Conservation (phyloP, 2,329 filamentous ascomycete species). For the Magnaporthales sp. region DNA sequence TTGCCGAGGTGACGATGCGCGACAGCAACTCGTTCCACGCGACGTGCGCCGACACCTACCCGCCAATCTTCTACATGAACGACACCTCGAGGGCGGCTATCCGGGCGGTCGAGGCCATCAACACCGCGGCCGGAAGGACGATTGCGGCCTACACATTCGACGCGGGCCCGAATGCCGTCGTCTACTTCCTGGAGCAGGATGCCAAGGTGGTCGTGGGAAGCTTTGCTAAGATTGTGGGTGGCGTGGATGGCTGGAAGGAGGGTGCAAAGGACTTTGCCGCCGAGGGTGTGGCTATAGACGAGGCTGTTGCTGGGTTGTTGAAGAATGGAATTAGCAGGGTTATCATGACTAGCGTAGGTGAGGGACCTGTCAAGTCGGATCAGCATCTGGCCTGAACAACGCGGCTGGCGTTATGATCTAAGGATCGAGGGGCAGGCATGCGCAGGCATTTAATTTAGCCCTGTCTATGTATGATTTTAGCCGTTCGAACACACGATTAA, state of each 20-base stretch:
- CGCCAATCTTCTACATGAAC: conserved; percentile 98
- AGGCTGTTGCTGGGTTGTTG: conserved; percentile 55
- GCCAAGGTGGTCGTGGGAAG: conserved; percentile 64
- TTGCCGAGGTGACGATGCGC: conserved; percentile 88
- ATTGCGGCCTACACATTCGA: conserved; percentile 96
- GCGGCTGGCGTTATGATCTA: conserved; percentile 38
- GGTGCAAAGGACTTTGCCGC: conserved; percentile 39
- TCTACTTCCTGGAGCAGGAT: conserved; percentile 87
- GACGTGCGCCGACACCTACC: conserved; percentile 87
- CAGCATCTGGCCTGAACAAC: conserved; percentile 65
- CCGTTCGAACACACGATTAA: not conserved
- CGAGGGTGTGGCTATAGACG: conserved; percentile 51
- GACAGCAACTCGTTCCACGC: conserved; percentile 98
- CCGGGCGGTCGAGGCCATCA: conserved; percentile 81
- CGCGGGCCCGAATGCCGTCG: conserved; percentile 90
- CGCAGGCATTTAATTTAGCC: not conserved
- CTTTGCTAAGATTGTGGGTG: conserved; percentile 59
- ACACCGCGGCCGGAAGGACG: conserved; percentile 65
- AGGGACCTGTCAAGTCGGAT: conserved; percentile 75
- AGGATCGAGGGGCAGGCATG: not conserved
- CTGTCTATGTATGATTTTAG: not conserved
- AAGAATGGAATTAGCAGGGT: conserved; percentile 78
- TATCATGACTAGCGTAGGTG: conserved; percentile 85
- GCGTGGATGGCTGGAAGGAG: conserved; percentile 64
- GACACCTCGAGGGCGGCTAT: conserved; percentile 85